phyloP scores from a whole-genome alignment of 495 filamentous ascomycete species.

The Pyrenula aspistea region DNA sequence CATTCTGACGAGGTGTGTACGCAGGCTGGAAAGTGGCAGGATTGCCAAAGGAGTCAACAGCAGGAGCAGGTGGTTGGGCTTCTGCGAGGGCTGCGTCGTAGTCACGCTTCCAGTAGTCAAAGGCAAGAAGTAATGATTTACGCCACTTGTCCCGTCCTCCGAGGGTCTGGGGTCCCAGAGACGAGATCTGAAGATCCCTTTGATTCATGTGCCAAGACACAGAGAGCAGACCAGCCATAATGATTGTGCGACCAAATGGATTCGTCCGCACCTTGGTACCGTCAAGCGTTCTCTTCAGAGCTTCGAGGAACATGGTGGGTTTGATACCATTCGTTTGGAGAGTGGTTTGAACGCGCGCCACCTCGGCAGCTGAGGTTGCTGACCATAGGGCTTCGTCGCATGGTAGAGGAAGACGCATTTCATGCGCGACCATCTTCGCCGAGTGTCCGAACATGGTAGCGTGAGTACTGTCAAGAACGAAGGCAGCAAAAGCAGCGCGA shows the following conservation, averaged over 20 bases:
- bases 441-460: slow-evolving; percentile 98
- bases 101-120: slow-evolving; percentile 90
- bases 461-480: slow-evolving; percentile 91
- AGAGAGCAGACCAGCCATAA: slow-evolving; percentile 89
- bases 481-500: slow-evolving; percentile 85
- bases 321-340: slow-evolving; percentile 75
- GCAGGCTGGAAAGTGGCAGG: slow-evolving; percentile 12
- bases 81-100: slow-evolving; percentile 72
- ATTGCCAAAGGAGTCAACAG: slow-evolving; percentile 18
- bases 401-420: slow-evolving; percentile 82
- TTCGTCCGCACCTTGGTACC: slow-evolving; percentile 83
- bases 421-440: slow-evolving; percentile 93
- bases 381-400: slow-evolving; percentile 94
- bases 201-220: slow-evolving; percentile 98
- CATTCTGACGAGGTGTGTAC: slow-evolving; percentile 7
- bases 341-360: slow-evolving; percentile 73
- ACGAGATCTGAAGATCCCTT: slow-evolving; percentile 85
- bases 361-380: slow-evolving; percentile 78
- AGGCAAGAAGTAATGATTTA: slow-evolving; percentile 72
- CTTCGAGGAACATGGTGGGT: slow-evolving; percentile 80
- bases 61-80: slow-evolving; percentile 19
- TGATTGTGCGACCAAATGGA: slow-evolving; percentile 84
- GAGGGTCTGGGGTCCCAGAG: slow-evolving; percentile 66
- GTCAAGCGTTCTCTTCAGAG: slow-evolving; percentile 80
- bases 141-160: slow-evolving; percentile 92